Base-by-base conservation (phyloP, 2,329 filamentous ascomycete species). In the Fusarium robinianum region DNA sequence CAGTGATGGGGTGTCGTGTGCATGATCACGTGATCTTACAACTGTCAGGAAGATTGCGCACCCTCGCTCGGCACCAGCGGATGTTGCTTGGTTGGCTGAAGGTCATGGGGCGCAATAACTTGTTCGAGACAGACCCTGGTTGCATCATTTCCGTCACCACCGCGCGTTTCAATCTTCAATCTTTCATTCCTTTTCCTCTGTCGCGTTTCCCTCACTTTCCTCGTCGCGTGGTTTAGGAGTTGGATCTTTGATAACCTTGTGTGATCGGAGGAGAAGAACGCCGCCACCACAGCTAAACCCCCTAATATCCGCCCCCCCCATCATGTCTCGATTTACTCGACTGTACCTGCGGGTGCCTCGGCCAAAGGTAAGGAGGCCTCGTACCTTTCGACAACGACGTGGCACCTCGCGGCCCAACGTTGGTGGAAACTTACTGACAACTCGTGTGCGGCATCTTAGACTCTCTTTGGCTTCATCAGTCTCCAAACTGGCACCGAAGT, bases 401-500 rank as follows among this genome's bases (percentile, higher is more conserved):
- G n/a, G 29, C 25, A n/a, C n/a, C n/a, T n/a, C n/a, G n/a, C n/a
- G n/a, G n/a, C n/a, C n/a, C n/a, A n/a, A 26, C 21, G 14, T 16
- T 31, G 17, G 10, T 12, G 12, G 11, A n/a, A 12, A 39, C 15
- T 19, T 43, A 34, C 55, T 61, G 40, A 60, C 41, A 35, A 46
- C 18, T 39, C 24, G 7, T 12, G 22, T 50, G 26, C 66, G n/a
- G n/a, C n/a, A n/a, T n/a, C n/a, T n/a, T n/a, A 96, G 90, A 85
- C 83, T 32, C 92, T 96, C 67, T 80, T 96, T 55, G 89, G 88
- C 65, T 75, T 90, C 63, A 86, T 96, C 75, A 88, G 87, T 64
- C 83, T 96, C 41, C 87, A 89, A 61, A 92, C 88, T 22, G 91
- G 89, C 57, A 85, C 88, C 32, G 89, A 94, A 59, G 79, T 96